These are phyloP conservation scores for Saccharomycopsis guyanensis DNA, from an alignment of 805 yeast genomes.

Conservation along the genomic window DNA sequence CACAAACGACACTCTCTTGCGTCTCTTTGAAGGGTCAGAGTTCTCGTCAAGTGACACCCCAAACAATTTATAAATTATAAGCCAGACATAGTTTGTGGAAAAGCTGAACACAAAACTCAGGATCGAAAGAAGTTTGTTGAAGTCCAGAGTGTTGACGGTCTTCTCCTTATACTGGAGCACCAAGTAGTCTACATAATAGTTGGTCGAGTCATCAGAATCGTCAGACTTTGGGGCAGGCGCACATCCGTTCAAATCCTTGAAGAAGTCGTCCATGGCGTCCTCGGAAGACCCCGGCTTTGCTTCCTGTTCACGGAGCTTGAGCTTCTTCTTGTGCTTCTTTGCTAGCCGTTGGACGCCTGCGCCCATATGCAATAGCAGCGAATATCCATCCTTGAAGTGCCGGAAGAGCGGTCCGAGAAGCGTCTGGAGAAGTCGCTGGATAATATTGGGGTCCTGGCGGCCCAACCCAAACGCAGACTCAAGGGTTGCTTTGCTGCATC, in stretches of 20 bases:
- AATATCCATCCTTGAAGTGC: background rate
- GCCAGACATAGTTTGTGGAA: slow-evolving; percentile 2
- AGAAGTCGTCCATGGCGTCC: slow-evolving; percentile 3
- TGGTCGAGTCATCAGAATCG: background rate
- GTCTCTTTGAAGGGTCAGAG: background rate
- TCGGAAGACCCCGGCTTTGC: background rate
- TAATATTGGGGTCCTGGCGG: background rate
- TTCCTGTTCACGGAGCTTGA: background rate
- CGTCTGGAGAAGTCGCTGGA: background rate
- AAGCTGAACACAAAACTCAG: slow-evolving; percentile 4
- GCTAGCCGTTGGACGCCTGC: background rate
- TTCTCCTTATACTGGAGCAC: slow-evolving; percentile 13
- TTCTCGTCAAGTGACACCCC: background rate
- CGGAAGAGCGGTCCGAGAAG: background rate
- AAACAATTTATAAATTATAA: slow-evolving; percentile 6
- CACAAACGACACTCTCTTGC: slow-evolving; percentile 15
- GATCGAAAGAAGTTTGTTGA: slow-evolving; percentile 10
- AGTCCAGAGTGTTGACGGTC: slow-evolving; percentile 1
- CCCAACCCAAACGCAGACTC: background rate
- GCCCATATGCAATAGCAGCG: background rate
- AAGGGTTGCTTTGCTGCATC: background rate
- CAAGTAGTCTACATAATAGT: slow-evolving; percentile 17
- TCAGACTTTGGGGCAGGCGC: background rate
- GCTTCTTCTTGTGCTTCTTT: background rate
- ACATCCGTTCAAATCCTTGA: slow-evolving; percentile 2